Percentiles rank a stretch among this genome's conserved stretches.
Conservation (phyloP, 805 yeast genomes). For the Candida namnaoensis region DNA sequence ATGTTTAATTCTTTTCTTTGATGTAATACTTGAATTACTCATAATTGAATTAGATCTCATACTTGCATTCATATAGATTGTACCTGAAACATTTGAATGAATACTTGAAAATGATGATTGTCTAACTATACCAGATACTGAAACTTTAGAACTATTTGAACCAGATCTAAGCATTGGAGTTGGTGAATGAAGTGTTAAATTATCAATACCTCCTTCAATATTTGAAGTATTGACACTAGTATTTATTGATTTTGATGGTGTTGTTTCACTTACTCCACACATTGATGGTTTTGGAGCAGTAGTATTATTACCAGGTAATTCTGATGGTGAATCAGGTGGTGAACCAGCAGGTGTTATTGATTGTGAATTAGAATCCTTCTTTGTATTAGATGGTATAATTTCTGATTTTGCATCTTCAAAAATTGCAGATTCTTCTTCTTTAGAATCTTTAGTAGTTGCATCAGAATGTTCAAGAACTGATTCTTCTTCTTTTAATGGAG, state of each 20-base stretch:
- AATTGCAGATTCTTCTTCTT: not conserved
- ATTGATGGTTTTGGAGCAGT: no score
- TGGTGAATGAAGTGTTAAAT: not conserved
- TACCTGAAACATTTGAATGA: not conserved
- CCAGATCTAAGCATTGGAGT: not conserved
- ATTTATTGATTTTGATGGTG: not conserved
- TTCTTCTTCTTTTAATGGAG: constrained; percentile 7
- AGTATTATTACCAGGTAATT: no score
- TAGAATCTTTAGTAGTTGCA: not conserved
- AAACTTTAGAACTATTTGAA: not conserved
- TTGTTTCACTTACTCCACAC: no score
- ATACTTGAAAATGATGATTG: not conserved
- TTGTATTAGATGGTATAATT: no score
- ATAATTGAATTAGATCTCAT: no score
- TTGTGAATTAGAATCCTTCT: no score
- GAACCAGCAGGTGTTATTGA: no score
- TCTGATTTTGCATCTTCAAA: not conserved
- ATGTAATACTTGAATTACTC: no score
- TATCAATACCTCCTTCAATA: no score
- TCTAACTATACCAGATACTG: not conserved
- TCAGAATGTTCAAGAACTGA: not conserved
- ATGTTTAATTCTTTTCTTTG: constrained; percentile 9
- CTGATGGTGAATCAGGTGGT: no score
- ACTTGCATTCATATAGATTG: not conserved
- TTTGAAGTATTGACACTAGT: not conserved